These are phyloP conservation scores for Botrytis deweyae DNA, from an alignment of 2,329 filamentous ascomycete species.

Conservation along the genomic window DNA sequence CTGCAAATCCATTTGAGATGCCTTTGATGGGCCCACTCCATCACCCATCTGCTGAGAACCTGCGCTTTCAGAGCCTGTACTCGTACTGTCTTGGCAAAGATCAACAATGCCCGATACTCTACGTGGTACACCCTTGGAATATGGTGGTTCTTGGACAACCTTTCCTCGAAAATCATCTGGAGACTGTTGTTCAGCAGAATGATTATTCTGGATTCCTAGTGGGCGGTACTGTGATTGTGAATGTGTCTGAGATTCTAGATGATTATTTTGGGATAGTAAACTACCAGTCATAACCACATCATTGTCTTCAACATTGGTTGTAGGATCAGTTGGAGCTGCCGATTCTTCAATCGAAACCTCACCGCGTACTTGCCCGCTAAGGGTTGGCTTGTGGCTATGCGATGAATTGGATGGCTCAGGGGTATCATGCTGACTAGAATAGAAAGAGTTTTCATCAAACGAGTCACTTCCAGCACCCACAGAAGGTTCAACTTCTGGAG, in stretches of 20 bases:
- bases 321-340: conserved; percentile 27
- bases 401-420: conserved; percentile 52
- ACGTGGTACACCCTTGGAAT: not conserved
- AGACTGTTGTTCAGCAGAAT: conserved; percentile 14
- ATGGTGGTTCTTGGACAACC: not conserved
- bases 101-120: conserved; percentile 22
- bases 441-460: conserved; percentile 91
- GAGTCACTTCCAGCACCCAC: conserved; percentile 69
- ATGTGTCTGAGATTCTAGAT: conserved; percentile 30
- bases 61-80: conserved; percentile 10
- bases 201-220: conserved; percentile 3
- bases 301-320: conserved; percentile 29
- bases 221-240: conserved; percentile 26
- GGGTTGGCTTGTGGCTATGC: conserved; percentile 32
- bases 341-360: conserved; percentile 30
- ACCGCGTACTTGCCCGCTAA: conserved; percentile 31
- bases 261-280: conserved; percentile 37
- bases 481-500: conserved; percentile 56
- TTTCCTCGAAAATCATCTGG: conserved; percentile 12
- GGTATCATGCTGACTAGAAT: conserved; percentile 91
- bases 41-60: conserved; percentile 40
- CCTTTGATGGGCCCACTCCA: conserved; percentile 40
- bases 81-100: conserved; percentile 20
- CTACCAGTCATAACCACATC: conserved; percentile 34
- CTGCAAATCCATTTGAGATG: conserved; percentile 42